These are phyloP conservation scores for Teunomyces pallodes DNA, from an alignment of 805 yeast species.

Conservation along the genomic window DNA sequence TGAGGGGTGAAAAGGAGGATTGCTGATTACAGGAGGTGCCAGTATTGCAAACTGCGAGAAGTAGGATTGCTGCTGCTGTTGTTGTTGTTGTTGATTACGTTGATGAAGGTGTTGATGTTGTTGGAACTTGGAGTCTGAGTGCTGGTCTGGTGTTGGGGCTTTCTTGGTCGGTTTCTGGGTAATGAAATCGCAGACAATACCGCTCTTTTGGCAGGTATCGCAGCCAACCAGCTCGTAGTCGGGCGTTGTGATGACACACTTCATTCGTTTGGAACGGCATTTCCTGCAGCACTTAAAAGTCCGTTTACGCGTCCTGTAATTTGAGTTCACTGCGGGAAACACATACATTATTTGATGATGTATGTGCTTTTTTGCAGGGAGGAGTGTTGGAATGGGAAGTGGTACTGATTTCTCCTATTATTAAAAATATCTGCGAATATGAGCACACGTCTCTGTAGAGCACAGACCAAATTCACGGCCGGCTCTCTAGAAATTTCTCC, in stretches of 20 bases:
- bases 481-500: too few relatives aligned
- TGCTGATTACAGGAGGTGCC: background rate
- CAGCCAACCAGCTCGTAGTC: slow-evolving; percentile 29
- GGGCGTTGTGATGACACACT: slow-evolving; percentile 24
- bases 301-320: slow-evolving; percentile 32
- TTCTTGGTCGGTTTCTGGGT: background rate
- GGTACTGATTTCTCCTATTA: too few relatives aligned
- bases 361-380: background rate
- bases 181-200: slow-evolving; percentile 15
- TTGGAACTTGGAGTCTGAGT: background rate
- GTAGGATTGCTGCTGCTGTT: background rate
- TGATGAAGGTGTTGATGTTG: background rate
- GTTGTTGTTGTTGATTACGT: background rate
- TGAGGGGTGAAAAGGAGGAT: background rate
- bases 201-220: slow-evolving; percentile 22
- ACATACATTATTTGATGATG: slow-evolving; percentile 22
- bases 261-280: slow-evolving; percentile 27
- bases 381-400: too few relatives aligned
- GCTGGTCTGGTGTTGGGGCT: background rate
- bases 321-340: slow-evolving; percentile 35
- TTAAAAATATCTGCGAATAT: too few relatives aligned
- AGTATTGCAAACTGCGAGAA: background rate
- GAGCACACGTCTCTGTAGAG: too few relatives aligned
- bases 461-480: too few relatives aligned
- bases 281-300: slow-evolving; percentile 32